Evolutionary conservation across 768 basidiomycete genomes (phyloP).

Genomic region (Kondoa subrosea): DNA sequence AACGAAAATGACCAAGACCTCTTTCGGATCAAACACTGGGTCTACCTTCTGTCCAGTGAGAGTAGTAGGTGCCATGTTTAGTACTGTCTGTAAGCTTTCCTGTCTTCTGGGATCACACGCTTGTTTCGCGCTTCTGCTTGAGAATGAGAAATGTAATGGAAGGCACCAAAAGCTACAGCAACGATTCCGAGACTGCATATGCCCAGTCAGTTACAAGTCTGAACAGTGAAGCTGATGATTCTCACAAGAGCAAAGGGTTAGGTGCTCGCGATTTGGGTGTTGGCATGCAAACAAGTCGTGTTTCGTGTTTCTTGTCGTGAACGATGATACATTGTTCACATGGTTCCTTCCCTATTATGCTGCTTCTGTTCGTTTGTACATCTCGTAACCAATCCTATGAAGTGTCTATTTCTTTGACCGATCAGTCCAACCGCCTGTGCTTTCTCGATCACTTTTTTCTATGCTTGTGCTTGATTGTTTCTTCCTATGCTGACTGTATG

Average conservation of each 20-base stretch:
- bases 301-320: no score
- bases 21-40: constrained; percentile 49
- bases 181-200: neutral
- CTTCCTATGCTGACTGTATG: no score
- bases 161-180: neutral
- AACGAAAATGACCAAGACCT: constrained; percentile 81
- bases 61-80: neutral
- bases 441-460: no score
- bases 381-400: no score
- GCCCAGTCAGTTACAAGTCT: no score
- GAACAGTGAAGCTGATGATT: neutral
- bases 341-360: no score
- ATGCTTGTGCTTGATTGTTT: no score
- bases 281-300: no score
- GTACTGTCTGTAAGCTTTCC: constrained; percentile 17
- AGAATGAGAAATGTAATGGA: neutral
- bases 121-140: neutral
- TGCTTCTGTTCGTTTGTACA: no score
- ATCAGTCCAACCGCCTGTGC: no score
- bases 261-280: neutral
- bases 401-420: no score
- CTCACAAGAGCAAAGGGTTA: neutral
- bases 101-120: neutral
- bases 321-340: no score
- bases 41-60: constrained; percentile 13